Evolutionary conservation across 1,284 basidiomycete species (phyloP).

Genomic region (Neotropicomus parvogracilis): DNA sequence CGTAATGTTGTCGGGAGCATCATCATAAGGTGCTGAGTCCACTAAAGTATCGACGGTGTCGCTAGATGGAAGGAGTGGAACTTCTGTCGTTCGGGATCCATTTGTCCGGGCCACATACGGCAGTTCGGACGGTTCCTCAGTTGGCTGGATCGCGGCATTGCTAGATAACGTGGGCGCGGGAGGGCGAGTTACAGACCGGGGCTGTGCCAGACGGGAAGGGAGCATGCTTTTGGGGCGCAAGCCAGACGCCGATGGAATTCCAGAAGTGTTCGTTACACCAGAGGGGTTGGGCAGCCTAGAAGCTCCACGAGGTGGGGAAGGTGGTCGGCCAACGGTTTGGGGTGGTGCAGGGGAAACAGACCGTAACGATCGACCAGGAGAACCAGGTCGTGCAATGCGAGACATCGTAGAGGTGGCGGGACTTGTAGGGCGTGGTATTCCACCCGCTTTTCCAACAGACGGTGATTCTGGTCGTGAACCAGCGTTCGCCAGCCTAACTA

Average conservation of each 20-base stretch:
- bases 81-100: slow-evolving; percentile 17
- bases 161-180: slow-evolving; percentile 17
- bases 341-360: slow-evolving; percentile 49
- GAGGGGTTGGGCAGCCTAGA: slow-evolving; percentile 25
- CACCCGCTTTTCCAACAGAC: slow-evolving; percentile 41
- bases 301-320: slow-evolving; percentile 42
- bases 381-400: slow-evolving; percentile 57
- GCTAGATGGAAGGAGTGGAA: slow-evolving; percentile 18
- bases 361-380: slow-evolving; percentile 50
- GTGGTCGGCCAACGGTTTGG: slow-evolving; percentile 36
- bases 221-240: slow-evolving; percentile 61
- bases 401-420: slow-evolving; percentile 52
- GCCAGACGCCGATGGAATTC: slow-evolving; percentile 41
- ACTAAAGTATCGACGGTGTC: slow-evolving; percentile 30
- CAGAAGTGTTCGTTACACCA: slow-evolving; percentile 29
- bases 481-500: slow-evolving; percentile 51
- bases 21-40: slow-evolving; percentile 25
- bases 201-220: slow-evolving; percentile 66
- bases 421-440: slow-evolving; percentile 59
- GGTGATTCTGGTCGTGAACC: slow-evolving; percentile 56
- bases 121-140: slow-evolving; percentile 31
- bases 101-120: slow-evolving; percentile 28
- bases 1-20: slow-evolving; percentile 15
- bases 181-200: slow-evolving; percentile 40
- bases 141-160: slow-evolving; percentile 19